Base-by-base conservation (phyloP, 768 basidiomycete genomes). In the Exidia glandulosa region DNA sequence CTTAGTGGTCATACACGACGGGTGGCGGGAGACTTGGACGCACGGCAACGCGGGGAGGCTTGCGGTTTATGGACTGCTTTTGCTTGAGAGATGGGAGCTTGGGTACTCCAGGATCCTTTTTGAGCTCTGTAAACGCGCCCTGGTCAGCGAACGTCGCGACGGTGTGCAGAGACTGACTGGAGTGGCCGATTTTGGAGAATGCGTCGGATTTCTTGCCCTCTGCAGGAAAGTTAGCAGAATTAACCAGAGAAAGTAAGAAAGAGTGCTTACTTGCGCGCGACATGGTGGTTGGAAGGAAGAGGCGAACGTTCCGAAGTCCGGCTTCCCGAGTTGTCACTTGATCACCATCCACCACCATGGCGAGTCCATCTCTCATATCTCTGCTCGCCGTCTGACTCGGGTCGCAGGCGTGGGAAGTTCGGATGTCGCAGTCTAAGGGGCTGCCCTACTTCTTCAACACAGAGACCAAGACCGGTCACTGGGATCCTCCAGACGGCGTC, bases 391-490 rank as follows among this genome's bases (percentile, higher is more conserved):
- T 9, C 16, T 50, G 48, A 37, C 36, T 37, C 23, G 48, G 14
- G 23, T 14, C 10, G 48, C 48, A 54, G 50, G 25, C 25, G 25
- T 97, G 92, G 93, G 90, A 96, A 81, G 77, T 97, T 63, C 86
- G 91, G 61, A 81, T 91, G 77, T 94, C 92, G 48, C 83, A 72
- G 68, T 87, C 90, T 25, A 84, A 84, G 67, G 71, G 79, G 29
- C 70, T 90, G 34, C 88, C 92, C 16, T 98, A 98, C 78, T 98
- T 86, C 76, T 95, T 82, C 85, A 89, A 96, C 72, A 65, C 74
- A 37, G 69, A 77, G 31, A 88, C 87, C 54, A 77, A 80, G 55
- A 68, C 81, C 60, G 97, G 95, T 1, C 76, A 72, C 58, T 99
- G 96, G 96, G 87, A 91, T 0, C 61, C 80, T 0, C 94, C 91